Conservation (phyloP, 2,329 filamentous ascomycete species). For the Bisporella sp. region DNA sequence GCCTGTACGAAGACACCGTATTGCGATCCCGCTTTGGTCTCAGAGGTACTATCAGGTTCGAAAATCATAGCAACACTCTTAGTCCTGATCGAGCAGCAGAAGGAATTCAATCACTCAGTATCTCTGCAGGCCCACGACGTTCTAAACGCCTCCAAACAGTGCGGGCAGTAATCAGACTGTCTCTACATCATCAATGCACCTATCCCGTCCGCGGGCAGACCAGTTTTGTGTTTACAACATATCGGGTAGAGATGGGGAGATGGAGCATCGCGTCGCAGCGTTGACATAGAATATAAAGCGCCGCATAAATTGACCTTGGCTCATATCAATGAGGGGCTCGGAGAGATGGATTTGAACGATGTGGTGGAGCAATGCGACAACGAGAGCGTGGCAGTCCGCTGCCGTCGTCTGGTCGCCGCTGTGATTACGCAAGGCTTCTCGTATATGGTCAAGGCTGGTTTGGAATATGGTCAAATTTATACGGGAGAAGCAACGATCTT, state of each 20-base stretch:
- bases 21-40: too few species aligned
- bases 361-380: not conserved
- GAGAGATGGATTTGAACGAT: not conserved
- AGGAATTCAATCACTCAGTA: too few species aligned
- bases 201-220: too few species aligned
- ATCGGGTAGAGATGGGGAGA: not conserved
- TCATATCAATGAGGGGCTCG: not conserved
- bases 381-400: not conserved
- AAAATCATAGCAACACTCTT: too few species aligned
- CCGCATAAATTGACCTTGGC: not conserved
- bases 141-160: too few species aligned
- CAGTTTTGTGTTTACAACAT: too few species aligned
- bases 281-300: slow-evolving; percentile 3
- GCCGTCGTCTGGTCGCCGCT: not conserved
- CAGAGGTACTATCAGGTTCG: too few species aligned
- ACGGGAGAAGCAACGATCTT: slow-evolving; percentile 2
- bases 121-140: too few species aligned
- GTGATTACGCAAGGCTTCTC: not conserved
- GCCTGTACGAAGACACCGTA: too few species aligned
- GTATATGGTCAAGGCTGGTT: slow-evolving; percentile 1
- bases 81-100: too few species aligned
- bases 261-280: not conserved
- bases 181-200: too few species aligned
- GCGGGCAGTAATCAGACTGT: too few species aligned
- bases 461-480: slow-evolving; percentile 1